phyloP scores from a whole-genome alignment of 2,329 filamentous ascomycete species.

The Zelopaecilomyces penicillatus region DNA sequence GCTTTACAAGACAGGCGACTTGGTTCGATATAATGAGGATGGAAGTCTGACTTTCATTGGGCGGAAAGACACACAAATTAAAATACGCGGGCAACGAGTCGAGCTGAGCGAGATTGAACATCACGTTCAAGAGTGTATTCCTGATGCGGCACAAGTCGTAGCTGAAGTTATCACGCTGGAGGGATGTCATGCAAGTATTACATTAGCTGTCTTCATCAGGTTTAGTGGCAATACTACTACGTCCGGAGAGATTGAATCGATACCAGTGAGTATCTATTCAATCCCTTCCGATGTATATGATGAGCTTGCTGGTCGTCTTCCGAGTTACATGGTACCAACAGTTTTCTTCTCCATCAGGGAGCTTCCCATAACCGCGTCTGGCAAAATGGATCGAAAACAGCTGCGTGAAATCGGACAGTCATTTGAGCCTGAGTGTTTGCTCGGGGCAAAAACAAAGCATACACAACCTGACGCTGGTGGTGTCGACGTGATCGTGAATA shows the following conservation, averaged over 20 bases:
- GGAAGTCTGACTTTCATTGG: conserved; percentile 35
- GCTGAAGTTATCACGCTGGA: neutral
- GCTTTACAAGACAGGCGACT: conserved; percentile 40
- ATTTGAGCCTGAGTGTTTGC: neutral
- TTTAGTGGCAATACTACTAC: neutral
- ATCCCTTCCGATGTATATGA: neutral
- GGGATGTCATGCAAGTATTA: neutral
- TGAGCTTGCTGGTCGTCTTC: conserved; percentile 2
- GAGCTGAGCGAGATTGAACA: conserved; percentile 30
- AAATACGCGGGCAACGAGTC: conserved; percentile 47
- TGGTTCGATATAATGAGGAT: conserved; percentile 32
- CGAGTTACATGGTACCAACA: conserved; percentile 32
- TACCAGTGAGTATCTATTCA: neutral
- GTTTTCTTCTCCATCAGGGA: conserved; percentile 28
- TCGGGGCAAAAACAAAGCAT: neutral
- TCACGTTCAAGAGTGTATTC: neutral
- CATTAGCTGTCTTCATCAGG: neutral
- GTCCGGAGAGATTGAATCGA: neutral
- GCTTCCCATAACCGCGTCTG: conserved; percentile 21
- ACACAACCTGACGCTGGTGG: neutral
- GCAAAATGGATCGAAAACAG: conserved; percentile 1
- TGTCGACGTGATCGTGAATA: neutral
- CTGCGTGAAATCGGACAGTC: neutral
- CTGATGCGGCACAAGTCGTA: neutral
- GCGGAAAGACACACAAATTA: conserved; percentile 49